phyloP scores from a whole-genome alignment of 163 green algal species.

The Prototheca stagnorum region DNA sequence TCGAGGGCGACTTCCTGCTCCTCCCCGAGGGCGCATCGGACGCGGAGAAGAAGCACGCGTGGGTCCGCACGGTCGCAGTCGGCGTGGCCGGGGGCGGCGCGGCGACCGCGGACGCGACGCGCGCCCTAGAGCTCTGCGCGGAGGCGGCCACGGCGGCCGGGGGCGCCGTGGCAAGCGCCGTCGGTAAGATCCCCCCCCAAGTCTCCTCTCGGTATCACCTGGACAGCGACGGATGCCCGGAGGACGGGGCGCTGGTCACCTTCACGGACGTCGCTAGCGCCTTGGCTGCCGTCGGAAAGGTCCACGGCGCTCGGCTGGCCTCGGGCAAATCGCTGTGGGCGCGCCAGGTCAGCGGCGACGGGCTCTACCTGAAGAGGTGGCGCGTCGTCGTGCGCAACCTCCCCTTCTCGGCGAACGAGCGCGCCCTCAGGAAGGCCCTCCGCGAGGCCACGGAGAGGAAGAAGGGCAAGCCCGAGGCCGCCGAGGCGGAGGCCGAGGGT shows the following conservation, averaged over 20 bases:
- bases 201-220: slow-evolving; percentile 34
- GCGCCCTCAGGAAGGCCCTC: slow-evolving; percentile 26
- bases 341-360: slow-evolving; percentile 64
- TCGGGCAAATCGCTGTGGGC: slow-evolving; percentile 81
- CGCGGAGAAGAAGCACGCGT: slow-evolving; percentile 31
- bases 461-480: too few species aligned
- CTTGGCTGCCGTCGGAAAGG: slow-evolving; percentile 39
- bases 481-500: too few species aligned
- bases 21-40: too few species aligned
- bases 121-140: too few species aligned
- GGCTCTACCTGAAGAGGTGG: slow-evolving; percentile 74
- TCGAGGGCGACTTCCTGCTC: too few species aligned
- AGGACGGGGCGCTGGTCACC: slow-evolving; percentile 36
- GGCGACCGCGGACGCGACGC: slow-evolving; percentile 7
- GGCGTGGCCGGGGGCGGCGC: slow-evolving; percentile 28
- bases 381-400: slow-evolving; percentile 90
- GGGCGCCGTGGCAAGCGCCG: too few species aligned
- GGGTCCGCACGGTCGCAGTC: slow-evolving; percentile 47
- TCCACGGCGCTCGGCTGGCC: slow-evolving; percentile 45
- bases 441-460: slow-evolving; percentile 30
- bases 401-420: slow-evolving; percentile 62
- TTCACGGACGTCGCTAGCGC: slow-evolving; percentile 55
- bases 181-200: slow-evolving; percentile 20
- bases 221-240: slow-evolving; percentile 58
- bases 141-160: too few species aligned